These are phyloP conservation scores for Coemansia sp. DNA, from an alignment of 192 early-diverging fungal genomes.

Conservation along the genomic window DNA sequence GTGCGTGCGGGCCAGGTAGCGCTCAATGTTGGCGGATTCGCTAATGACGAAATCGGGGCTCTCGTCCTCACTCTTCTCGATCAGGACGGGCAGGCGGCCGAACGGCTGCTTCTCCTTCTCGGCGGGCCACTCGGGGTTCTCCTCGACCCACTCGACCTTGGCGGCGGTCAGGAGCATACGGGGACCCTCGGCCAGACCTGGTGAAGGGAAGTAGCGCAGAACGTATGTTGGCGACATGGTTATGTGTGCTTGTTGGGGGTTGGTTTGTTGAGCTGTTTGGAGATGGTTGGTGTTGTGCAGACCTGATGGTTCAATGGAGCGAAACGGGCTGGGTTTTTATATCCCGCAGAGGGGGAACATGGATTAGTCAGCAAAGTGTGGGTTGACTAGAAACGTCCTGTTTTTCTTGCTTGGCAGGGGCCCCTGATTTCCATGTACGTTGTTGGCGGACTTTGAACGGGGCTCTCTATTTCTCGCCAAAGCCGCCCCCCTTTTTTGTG, in stretches of 20 bases:
- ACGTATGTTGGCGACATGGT: conserved; percentile 2
- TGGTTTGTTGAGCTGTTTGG: too few species aligned
- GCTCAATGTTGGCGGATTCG: conserved; percentile 49
- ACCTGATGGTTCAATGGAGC: too few species aligned
- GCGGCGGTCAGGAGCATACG: conserved; percentile 34
- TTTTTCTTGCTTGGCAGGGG: too few species aligned
- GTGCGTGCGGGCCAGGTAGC: conserved; percentile 50
- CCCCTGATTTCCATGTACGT: too few species aligned
- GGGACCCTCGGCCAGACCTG: conserved; percentile 16
- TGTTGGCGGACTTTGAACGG: too few species aligned
- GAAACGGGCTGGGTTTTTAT: too few species aligned
- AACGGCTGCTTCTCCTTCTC: conserved; percentile 30
- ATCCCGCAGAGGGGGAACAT: too few species aligned
- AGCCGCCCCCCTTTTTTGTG: too few species aligned
- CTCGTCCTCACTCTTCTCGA: conserved; percentile 16
- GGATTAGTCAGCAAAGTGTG: too few species aligned
- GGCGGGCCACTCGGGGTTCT: conserved; percentile 23
- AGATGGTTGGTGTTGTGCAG: too few species aligned
- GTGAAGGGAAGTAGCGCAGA: conserved; percentile 26
- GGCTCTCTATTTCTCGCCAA: too few species aligned
- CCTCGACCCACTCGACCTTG: conserved; percentile 36
- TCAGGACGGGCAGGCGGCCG: conserved; percentile 30
- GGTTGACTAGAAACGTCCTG: too few species aligned
- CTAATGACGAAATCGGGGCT: conserved; percentile 25
- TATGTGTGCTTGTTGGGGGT: background rate